Conservation (phyloP, 768 basidiomycete species). For the Suillus sp. region DNA sequence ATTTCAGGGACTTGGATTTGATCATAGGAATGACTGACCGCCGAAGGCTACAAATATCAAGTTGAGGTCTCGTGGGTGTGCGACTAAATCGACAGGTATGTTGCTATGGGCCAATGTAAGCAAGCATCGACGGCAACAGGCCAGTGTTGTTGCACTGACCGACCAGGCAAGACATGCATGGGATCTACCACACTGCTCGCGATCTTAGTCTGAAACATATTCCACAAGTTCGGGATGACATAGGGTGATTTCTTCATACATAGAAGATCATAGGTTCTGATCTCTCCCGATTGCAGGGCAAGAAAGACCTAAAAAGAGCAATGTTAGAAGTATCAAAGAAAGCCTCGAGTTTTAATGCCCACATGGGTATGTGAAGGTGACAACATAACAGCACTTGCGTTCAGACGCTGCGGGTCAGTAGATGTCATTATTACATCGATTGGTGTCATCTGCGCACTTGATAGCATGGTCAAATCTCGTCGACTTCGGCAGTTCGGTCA, state of each 20-base stretch:
- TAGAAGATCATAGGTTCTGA: constrained; percentile 76
- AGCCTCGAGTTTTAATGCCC: constrained; percentile 27
- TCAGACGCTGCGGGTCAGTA: constrained; percentile 5
- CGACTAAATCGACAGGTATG: constrained; percentile 59
- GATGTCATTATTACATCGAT: not conserved
- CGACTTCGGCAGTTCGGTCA: constrained; percentile 53
- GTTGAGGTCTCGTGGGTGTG: constrained; percentile 75
- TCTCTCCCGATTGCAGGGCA: constrained; percentile 55
- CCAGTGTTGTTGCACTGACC: not conserved
- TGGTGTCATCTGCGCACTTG: constrained; percentile 33
- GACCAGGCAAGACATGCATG: not conserved
- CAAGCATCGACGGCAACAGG: not conserved
- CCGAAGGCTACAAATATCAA: constrained; percentile 74
- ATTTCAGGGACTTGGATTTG: constrained; percentile 10
- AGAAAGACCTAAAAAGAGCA: constrained; percentile 43
- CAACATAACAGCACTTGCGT: constrained; percentile 50
- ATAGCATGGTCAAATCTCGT: constrained; percentile 48
- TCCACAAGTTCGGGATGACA: constrained; percentile 75
- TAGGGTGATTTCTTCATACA: constrained; percentile 69
- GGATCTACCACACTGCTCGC: constrained; percentile 4
- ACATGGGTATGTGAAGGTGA: constrained; percentile 79
- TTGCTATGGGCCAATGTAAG: constrained; percentile 35
- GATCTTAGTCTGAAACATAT: constrained; percentile 41
- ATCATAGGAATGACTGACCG: constrained; percentile 43
- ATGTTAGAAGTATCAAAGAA: constrained; percentile 13